phyloP scores from a whole-genome alignment of 163 green algal species.

The Chloromonas sp. region DNA sequence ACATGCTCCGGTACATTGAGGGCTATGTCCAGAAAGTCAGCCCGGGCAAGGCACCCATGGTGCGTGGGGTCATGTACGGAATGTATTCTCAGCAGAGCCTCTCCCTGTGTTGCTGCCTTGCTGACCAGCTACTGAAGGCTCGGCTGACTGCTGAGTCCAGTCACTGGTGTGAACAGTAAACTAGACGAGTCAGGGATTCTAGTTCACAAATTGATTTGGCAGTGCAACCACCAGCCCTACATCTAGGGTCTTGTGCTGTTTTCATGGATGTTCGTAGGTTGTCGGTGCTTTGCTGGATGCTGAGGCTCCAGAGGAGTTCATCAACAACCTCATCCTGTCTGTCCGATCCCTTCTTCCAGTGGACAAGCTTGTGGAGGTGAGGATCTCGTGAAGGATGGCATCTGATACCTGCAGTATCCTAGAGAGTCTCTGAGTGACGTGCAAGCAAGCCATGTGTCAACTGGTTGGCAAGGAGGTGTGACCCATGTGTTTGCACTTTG shows the following conservation, averaged over 20 bases:
- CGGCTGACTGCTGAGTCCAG: too few relatives aligned
- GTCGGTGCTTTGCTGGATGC: slow-evolving; percentile 94
- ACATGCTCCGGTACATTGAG: slow-evolving; percentile 98
- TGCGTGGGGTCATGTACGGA: slow-evolving; percentile 1
- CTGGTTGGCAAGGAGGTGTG: too few relatives aligned
- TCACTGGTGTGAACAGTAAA: neutral
- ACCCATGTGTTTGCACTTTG: too few relatives aligned
- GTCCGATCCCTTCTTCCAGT: slow-evolving; percentile 88
- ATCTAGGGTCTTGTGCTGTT: neutral
- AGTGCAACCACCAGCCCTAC: too few relatives aligned
- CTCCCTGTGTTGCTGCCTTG: too few relatives aligned
- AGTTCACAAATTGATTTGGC: too few relatives aligned
- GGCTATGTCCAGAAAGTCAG: slow-evolving; percentile 97
- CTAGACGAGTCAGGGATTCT: neutral
- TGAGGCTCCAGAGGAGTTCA: slow-evolving; percentile 92
- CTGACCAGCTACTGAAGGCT: too few relatives aligned
- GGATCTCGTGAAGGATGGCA: neutral
- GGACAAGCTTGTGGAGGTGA: slow-evolving; percentile 67
- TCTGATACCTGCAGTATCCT: too few relatives aligned
- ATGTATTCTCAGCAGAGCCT: too few relatives aligned
- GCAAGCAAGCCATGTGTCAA: too few relatives aligned
- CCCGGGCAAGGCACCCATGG: slow-evolving; percentile 68
- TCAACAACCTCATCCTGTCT: slow-evolving; percentile 96
- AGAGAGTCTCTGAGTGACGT: too few relatives aligned
- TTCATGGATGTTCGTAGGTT: slow-evolving; percentile 37